Conservation (phyloP, 306 rosid genomes). For the peach (Prunus persica) region DNA sequence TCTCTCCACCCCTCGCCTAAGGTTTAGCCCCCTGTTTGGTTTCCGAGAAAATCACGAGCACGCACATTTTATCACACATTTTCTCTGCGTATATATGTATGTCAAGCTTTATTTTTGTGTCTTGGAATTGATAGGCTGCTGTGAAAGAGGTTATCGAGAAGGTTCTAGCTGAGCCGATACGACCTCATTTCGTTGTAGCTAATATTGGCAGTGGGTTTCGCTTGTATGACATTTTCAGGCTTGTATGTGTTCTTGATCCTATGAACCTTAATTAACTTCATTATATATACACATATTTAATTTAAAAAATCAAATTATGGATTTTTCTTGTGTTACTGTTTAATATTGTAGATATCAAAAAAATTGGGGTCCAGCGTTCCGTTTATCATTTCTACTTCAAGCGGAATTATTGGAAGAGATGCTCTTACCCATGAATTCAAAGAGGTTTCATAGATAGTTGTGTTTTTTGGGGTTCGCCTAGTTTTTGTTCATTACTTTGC, state of each 20-base stretch:
- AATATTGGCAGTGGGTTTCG: conserved; percentile 50
- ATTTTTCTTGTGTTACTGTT: neutral
- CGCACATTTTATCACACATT: neutral
- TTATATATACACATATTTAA: neutral
- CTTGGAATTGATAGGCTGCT: conserved; percentile 46
- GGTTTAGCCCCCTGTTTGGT: neutral
- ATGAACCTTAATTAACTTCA: no score
- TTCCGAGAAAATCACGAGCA: neutral
- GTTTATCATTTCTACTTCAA: conserved; percentile 41
- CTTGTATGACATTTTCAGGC: conserved; percentile 26
- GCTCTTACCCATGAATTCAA: conserved; percentile 49
- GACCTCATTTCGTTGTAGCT: conserved; percentile 64
- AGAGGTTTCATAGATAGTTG: conserved; percentile 46
- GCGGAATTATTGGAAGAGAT: conserved; percentile 68
- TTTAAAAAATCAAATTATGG: neutral
- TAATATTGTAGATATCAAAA: conserved; percentile 34
- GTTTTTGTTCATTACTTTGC: neutral
- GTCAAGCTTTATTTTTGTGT: neutral
- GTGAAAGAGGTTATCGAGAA: conserved; percentile 53
- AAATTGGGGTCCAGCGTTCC: conserved; percentile 49
- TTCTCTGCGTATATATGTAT: neutral
- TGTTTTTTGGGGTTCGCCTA: neutral
- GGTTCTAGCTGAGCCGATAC: conserved; percentile 68
- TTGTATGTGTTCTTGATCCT: conserved; percentile 34
- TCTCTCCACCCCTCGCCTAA: conserved; percentile 54